phyloP scores from a whole-genome alignment of 306 rosid genomes.

The Cercis canadensis region DNA sequence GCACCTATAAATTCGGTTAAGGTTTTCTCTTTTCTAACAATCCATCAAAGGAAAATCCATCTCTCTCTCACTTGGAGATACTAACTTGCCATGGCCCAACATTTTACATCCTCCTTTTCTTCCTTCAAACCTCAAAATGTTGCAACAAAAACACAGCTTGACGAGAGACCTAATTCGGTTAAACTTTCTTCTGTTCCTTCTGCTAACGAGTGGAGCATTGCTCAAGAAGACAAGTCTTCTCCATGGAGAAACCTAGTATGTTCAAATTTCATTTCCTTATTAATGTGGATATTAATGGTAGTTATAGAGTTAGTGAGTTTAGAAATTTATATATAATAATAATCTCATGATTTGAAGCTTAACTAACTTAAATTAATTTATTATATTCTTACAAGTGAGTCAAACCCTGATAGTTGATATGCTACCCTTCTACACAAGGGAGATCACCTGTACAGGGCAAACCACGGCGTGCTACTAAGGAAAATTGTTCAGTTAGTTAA shows the following conservation, averaged over 20 bases:
- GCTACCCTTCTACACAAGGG: too few species aligned
- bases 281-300: too few species aligned
- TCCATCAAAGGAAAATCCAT: not conserved
- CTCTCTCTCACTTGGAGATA: not conserved
- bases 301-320: too few species aligned
- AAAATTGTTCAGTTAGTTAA: too few species aligned
- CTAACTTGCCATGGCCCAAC: constrained; percentile 16
- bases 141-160: constrained; percentile 28
- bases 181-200: constrained; percentile 2
- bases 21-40: not conserved
- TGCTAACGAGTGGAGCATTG: constrained; percentile 39
- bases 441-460: too few species aligned
- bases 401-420: too few species aligned
- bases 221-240: not conserved
- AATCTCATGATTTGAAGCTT: too few species aligned
- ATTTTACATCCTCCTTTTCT: not conserved
- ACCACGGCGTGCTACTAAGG: too few species aligned
- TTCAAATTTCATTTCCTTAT: not conserved
- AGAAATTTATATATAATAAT: too few species aligned
- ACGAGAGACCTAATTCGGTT: not conserved
- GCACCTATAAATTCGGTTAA: not conserved
- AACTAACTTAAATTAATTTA: too few species aligned
- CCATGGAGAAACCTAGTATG: constrained; percentile 9
- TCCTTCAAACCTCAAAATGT: constrained; percentile 17
- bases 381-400: too few species aligned